A percentile compares a stretch with the other conserved stretches of the same genome.
phyloP scores from a whole-genome alignment of 129 eudicot species.

The Scalesia atractyloides region DNA sequence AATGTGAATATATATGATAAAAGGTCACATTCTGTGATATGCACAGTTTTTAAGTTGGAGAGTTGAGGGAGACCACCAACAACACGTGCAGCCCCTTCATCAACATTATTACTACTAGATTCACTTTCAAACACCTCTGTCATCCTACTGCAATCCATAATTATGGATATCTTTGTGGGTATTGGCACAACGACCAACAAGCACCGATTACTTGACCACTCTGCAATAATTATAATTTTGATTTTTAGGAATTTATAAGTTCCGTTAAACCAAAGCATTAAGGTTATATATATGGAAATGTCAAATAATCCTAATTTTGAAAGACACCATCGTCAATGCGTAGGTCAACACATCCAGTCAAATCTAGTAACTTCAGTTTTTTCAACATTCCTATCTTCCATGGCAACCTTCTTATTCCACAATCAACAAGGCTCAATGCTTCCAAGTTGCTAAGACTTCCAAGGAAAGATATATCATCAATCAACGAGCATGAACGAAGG shows the following conservation, averaged over 20 bases:
- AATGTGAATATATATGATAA: not conserved
- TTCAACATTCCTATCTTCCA: not conserved
- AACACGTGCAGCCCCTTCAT: not conserved
- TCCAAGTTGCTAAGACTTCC: too few relatives aligned
- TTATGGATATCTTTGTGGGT: not conserved
- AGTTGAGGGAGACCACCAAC: not conserved
- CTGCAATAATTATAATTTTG: not conserved
- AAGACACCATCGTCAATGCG: conserved; percentile 8
- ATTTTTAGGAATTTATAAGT: not conserved
- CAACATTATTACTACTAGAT: not conserved
- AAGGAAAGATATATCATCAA: not conserved
- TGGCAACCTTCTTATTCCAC: too few relatives aligned
- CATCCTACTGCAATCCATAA: not conserved
- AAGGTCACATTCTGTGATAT: not conserved
- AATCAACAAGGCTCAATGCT: too few relatives aligned
- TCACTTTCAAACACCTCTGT: conserved; percentile 1
- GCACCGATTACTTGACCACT: not conserved
- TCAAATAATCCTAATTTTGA: not conserved
- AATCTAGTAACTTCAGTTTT: conserved; percentile 1
- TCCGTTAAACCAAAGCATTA: not conserved
- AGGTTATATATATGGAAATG: too few relatives aligned
- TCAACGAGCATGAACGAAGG: not conserved
- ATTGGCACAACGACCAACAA: not conserved
- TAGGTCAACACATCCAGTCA: not conserved
- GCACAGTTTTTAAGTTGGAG: not conserved